Evolutionary conservation across 768 basidiomycete species (phyloP), one percentile per base, ranked within the genome.

Genomic region (Lactarius deliciosus): DNA sequence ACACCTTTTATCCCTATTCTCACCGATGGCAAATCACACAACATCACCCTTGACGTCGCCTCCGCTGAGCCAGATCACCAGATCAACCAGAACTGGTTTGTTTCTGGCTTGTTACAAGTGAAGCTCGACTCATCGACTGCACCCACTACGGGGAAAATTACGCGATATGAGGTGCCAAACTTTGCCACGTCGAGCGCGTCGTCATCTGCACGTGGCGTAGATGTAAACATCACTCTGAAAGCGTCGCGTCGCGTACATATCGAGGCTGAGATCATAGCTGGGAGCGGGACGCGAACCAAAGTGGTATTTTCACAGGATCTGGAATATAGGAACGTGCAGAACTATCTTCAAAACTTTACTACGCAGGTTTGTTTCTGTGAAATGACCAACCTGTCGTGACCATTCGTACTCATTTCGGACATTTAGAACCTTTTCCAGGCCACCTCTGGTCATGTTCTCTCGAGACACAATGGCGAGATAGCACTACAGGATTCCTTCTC

Each of bases 61-160:
- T 91, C 91, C 5, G 86, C 86, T 20, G 88, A 93, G 74, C 70
- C 74, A 8, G 80, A 87, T 71, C 88, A 87, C 65, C 76, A 79
- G n/a, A 85, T 89, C 71, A 82, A 88, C 60, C 80, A 83, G 20
- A 92, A 91, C 72, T 93, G 91, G 92, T 90, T 84, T 72, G 84
- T 92, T 34, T 90, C 89, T 4, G 91, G 82, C 13, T 73, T 79
- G 45, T 75, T 93, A 7, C 90, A 92, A 73, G 86, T 90, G 57
- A 75, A 87, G 66, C 86, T 85, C 1, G 88, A 91, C 72, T 74
- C 84, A 10, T 89, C 90, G 36, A 76, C 79, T 1, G 77, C 78
- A 72, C 88, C 80, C 4, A 92, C 91, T 2, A 90, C 85, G 1
- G 91, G 91, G 34, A 81, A 78, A 34, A 90, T 92, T 64, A 86